Conservation (phyloP, 1,139 yeast genomes). For the Debaryomyces psychrophilus region DNA sequence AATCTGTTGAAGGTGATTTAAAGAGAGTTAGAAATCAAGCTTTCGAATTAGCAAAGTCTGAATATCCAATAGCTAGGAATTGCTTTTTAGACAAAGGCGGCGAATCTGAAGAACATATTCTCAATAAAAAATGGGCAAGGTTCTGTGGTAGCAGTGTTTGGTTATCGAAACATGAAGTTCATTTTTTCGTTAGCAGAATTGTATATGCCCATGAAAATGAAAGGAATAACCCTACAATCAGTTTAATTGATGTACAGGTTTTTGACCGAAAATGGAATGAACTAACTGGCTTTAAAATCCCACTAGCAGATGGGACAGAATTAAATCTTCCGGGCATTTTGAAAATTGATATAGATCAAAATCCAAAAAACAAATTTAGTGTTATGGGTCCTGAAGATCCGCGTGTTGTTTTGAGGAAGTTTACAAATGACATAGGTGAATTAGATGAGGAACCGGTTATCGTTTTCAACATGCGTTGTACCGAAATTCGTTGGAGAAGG, state of each 20-base stretch:
- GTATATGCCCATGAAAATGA: conserved; percentile 14
- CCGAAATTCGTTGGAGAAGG: conserved; percentile 16
- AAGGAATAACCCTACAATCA: conserved; percentile 19
- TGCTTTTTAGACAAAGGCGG: conserved; percentile 13
- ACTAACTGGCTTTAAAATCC: conserved; percentile 13
- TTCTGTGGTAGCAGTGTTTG: conserved; percentile 23
- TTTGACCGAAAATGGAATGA: conserved; percentile 22
- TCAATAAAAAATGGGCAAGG: conserved; percentile 18
- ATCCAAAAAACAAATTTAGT: conserved; percentile 13
- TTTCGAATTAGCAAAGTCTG: conserved; percentile 11
- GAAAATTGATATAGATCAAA: conserved; percentile 15
- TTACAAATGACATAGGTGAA: conserved; percentile 12
- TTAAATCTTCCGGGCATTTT: conserved; percentile 14
- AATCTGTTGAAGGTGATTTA: conserved; percentile 9
- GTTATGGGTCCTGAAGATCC: conserved; percentile 21
- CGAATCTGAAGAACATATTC: conserved; percentile 15
- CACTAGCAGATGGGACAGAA: conserved; percentile 7
- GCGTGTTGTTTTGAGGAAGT: conserved; percentile 16
- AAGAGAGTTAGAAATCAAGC: conserved; percentile 14
- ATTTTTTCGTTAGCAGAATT: conserved; percentile 21
- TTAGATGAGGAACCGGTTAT: conserved; percentile 18
- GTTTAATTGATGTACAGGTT: conserved; percentile 19
- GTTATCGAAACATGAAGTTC: conserved; percentile 20
- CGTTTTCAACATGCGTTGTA: conserved; percentile 18
- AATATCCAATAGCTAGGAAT: conserved; percentile 14